Percentiles rank a stretch among this genome's conserved stretches.
Evolutionary conservation across 495 filamentous ascomycete species (phyloP).

Genomic region (Friedmanniomyces endolithicus): DNA sequence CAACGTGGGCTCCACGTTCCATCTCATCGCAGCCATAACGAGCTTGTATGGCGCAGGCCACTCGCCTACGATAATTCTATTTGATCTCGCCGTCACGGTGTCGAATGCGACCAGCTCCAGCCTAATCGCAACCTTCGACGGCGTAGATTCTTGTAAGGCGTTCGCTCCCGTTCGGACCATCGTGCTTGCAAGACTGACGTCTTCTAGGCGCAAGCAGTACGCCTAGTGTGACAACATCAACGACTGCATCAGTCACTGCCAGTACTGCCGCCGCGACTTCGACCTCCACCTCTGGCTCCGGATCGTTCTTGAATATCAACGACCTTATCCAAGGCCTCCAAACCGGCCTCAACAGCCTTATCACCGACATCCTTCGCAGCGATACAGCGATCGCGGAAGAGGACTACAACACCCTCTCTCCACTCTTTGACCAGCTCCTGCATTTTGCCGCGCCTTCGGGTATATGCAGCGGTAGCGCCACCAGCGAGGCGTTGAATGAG

Average conservation of each 20-base stretch:
- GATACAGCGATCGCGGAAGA: neutral
- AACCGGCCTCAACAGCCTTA: neutral
- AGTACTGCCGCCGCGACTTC: neutral
- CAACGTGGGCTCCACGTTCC: neutral
- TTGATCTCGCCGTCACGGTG: neutral
- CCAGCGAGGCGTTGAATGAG: neutral
- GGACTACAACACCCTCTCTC: neutral
- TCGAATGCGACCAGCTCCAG: neutral
- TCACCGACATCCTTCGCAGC: neutral
- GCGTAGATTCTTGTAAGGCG: neutral
- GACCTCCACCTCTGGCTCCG: neutral
- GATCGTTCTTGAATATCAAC: neutral
- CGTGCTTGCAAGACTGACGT: neutral
- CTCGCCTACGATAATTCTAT: neutral
- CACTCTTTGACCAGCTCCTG: neutral
- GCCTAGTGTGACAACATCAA: neutral
- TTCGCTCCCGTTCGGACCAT: neutral
- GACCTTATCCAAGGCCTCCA: neutral
- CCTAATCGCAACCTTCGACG: neutral
- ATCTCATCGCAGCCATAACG: constrained; percentile 2
- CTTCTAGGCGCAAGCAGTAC: neutral
- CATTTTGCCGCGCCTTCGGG: neutral
- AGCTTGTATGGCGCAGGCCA: constrained; percentile 8
- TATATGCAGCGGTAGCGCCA: neutral
- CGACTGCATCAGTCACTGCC: neutral